phyloP scores from a whole-genome alignment of 1,139 yeast species.

The Diutina sp. region DNA sequence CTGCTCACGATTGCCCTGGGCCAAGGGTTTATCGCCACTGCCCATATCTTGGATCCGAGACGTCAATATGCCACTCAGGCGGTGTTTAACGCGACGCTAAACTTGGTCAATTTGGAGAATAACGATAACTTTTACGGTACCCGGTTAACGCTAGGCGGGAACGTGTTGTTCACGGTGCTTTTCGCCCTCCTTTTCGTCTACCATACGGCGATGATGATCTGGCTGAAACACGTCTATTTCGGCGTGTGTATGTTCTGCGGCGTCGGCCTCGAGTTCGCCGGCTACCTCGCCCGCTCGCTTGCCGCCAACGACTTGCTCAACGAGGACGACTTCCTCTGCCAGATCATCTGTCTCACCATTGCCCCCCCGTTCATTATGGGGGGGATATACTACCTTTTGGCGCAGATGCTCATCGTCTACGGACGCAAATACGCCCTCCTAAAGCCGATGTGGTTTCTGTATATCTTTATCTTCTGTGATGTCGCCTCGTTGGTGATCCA shows the following conservation, averaged over 20 bases:
- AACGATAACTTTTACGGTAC: slow-evolving; percentile 6
- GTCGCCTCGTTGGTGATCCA: slow-evolving; percentile 19
- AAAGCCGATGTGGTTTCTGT: slow-evolving; percentile 22
- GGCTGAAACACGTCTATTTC: slow-evolving; percentile 8
- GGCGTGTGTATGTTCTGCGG: slow-evolving; percentile 11
- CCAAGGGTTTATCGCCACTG: neutral
- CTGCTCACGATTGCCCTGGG: neutral
- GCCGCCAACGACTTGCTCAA: slow-evolving; percentile 11
- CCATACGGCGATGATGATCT: slow-evolving; percentile 5
- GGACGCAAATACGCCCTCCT: slow-evolving; percentile 16
- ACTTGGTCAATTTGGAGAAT: neutral
- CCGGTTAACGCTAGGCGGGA: slow-evolving; percentile 6
- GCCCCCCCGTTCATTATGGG: slow-evolving; percentile 32
- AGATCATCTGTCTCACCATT: slow-evolving; percentile 21
- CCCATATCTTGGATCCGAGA: neutral
- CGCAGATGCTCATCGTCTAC: slow-evolving; percentile 19
- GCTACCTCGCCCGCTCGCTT: slow-evolving; percentile 12
- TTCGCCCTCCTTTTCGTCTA: slow-evolving; percentile 6
- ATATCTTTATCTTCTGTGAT: slow-evolving; percentile 23
- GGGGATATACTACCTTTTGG: slow-evolving; percentile 22
- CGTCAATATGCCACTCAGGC: neutral
- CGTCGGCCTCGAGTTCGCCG: slow-evolving; percentile 12
- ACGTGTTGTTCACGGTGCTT: slow-evolving; percentile 5
- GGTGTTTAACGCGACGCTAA: neutral
- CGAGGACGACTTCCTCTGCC: slow-evolving; percentile 15